Conservation (phyloP, 495 filamentous ascomycete species). For the Bathelium albidoporum region DNA sequence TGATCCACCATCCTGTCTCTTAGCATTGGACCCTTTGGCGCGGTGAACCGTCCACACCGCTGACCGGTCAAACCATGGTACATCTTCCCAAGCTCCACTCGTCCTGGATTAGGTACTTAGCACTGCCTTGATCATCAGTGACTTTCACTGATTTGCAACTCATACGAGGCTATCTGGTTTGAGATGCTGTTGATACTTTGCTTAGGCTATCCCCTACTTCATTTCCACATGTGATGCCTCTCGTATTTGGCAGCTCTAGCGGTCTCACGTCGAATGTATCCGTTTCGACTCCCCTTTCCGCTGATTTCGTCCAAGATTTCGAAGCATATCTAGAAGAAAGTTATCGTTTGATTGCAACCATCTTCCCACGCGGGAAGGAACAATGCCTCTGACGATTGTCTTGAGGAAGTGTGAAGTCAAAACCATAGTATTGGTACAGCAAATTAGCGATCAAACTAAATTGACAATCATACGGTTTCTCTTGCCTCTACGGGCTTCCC, state of each 20-base stretch:
- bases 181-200: background rate
- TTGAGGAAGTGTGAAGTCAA: background rate
- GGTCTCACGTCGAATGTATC: background rate
- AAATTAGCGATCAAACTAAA: background rate
- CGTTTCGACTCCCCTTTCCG: background rate
- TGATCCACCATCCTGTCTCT: no score
- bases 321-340: no score
- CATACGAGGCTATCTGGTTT: background rate
- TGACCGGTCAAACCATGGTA: no score
- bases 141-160: no score
- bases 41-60: no score
- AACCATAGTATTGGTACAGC: background rate
- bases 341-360: no score
- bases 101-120: no score
- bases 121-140: no score
- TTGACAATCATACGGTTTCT: background rate
- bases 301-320: background rate
- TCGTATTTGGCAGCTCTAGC: background rate
- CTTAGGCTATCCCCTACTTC: background rate
- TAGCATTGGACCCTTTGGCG: no score
- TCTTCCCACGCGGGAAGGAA: no score
- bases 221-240: background rate
- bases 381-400: no score
- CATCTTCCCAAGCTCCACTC: no score
- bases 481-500: background rate